Conservation (phyloP, 306 rosid species). For the Fragaria ananassa region DNA sequence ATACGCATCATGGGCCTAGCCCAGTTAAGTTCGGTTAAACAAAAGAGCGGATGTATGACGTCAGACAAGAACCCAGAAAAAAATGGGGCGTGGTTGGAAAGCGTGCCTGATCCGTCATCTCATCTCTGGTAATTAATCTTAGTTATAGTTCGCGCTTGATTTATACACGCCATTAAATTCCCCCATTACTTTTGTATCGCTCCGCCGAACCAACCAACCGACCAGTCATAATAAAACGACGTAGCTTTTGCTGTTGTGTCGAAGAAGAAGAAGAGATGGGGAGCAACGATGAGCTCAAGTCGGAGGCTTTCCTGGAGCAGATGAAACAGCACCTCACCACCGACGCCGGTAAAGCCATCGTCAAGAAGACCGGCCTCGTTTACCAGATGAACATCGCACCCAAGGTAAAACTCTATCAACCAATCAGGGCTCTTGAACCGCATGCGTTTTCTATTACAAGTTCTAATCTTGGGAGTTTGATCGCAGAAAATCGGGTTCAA, state of each 20-base stretch:
- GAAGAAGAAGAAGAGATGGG: not conserved
- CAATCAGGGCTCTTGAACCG: not conserved
- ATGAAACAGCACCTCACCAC: slow-evolving; percentile 74
- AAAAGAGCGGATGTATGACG: not conserved
- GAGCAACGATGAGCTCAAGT: slow-evolving; percentile 46
- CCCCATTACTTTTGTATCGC: not conserved
- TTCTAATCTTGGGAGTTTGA: not conserved
- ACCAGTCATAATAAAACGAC: not conserved
- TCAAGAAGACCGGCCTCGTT: slow-evolving; percentile 58
- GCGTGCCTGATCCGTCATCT: slow-evolving; percentile 1
- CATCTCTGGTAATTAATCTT: not conserved
- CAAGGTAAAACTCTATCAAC: slow-evolving; percentile 40
- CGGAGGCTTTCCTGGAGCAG: slow-evolving; percentile 64
- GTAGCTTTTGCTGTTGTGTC: not conserved
- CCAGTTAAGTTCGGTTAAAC: not conserved
- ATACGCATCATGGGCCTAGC: not conserved
- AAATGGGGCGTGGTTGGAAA: not conserved
- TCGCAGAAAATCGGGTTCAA: slow-evolving; percentile 75
- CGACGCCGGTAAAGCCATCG: slow-evolving; percentile 64
- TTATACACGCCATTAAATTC: not conserved
- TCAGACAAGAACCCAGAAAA: not conserved
- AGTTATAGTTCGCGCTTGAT: slow-evolving; percentile 1
- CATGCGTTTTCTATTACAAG: not conserved
- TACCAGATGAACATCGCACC: slow-evolving; percentile 86
- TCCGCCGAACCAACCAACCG: not conserved